phyloP scores from a whole-genome alignment of 2,329 filamentous ascomycete species.

The Colletotrichum kahawae region DNA sequence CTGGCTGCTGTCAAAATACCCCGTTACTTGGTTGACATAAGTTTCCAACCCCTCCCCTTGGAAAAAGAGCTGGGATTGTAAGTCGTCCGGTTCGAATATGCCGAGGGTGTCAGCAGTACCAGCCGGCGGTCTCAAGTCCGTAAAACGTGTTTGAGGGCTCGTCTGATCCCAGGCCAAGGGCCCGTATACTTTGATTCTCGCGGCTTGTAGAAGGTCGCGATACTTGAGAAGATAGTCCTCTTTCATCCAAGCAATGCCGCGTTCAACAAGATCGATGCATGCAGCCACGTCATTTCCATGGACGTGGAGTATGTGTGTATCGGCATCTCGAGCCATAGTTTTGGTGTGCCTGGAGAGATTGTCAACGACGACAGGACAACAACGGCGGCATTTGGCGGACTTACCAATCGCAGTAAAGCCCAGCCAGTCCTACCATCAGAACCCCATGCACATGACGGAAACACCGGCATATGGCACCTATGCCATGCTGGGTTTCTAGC shows the following conservation, averaged over 20 bases:
- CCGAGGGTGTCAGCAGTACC: not conserved
- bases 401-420: slow-evolving; percentile 30
- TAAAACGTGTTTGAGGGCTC: not conserved
- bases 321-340: not conserved
- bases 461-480: slow-evolving; percentile 24
- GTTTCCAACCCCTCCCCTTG: slow-evolving; percentile 17
- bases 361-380: not conserved
- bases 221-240: slow-evolving; percentile 2
- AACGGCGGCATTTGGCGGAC: not conserved
- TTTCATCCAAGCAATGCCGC: not conserved
- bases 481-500: slow-evolving; percentile 19
- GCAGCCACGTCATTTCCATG: slow-evolving; percentile 17
- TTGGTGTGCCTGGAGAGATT: not conserved
- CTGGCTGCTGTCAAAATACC: slow-evolving; percentile 17
- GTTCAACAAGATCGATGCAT: slow-evolving; percentile 20
- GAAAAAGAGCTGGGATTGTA: slow-evolving; percentile 1
- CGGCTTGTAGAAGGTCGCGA: slow-evolving; percentile 17
- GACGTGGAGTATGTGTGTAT: not conserved
- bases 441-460: slow-evolving; percentile 26
- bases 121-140: not conserved
- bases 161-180: not conserved
- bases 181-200: slow-evolving; percentile 20
- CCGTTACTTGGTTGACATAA: slow-evolving; percentile 21
- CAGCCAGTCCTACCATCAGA: slow-evolving; percentile 26
- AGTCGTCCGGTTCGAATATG: not conserved